These are phyloP conservation scores for Plasmopara halstedii DNA, from an alignment of 352 stramenopile genomes.

Conservation along the genomic window DNA sequence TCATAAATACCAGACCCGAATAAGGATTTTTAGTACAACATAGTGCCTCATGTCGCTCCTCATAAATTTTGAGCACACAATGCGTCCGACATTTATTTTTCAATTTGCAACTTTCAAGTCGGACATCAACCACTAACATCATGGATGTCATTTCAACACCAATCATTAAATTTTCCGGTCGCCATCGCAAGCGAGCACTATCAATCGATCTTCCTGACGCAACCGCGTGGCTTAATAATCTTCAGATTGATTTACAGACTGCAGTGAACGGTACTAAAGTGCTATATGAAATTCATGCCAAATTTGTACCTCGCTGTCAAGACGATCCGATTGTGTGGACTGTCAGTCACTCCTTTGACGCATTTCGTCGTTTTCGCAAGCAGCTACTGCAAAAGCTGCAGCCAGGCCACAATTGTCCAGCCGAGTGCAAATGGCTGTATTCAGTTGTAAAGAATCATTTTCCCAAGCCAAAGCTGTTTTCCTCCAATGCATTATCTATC, in stretches of 20 bases:
- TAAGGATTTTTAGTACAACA: too few relatives aligned
- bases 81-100: too few relatives aligned
- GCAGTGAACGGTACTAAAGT: slow-evolving; percentile 5
- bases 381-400: slow-evolving; percentile 15
- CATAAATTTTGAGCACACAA: too few relatives aligned
- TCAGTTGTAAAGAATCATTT: slow-evolving; percentile 34
- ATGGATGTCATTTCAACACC: slow-evolving; percentile 13
- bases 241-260: slow-evolving; percentile 16
- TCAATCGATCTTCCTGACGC: slow-evolving; percentile 24
- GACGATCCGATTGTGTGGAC: slow-evolving; percentile 18
- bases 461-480: slow-evolving; percentile 20
- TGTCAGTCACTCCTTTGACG: slow-evolving; percentile 26
- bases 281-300: slow-evolving; percentile 23
- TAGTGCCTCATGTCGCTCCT: too few relatives aligned
- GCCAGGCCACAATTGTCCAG: slow-evolving; percentile 18
- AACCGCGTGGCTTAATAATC: slow-evolving; percentile 27
- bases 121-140: not conserved
- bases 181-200: slow-evolving; percentile 18
- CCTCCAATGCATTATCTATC: slow-evolving; percentile 11
- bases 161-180: slow-evolving; percentile 24
- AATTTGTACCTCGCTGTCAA: slow-evolving; percentile 12
- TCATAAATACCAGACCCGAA: too few relatives aligned
- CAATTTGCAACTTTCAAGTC: too few relatives aligned
- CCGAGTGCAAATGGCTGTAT: slow-evolving; percentile 31
- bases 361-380: slow-evolving; percentile 38